A percentile compares a stretch with the other conserved stretches of the same genome.
Evolutionary conservation across 495 filamentous ascomycete genomes (phyloP).

Genomic region (Xylaria cubensis): DNA sequence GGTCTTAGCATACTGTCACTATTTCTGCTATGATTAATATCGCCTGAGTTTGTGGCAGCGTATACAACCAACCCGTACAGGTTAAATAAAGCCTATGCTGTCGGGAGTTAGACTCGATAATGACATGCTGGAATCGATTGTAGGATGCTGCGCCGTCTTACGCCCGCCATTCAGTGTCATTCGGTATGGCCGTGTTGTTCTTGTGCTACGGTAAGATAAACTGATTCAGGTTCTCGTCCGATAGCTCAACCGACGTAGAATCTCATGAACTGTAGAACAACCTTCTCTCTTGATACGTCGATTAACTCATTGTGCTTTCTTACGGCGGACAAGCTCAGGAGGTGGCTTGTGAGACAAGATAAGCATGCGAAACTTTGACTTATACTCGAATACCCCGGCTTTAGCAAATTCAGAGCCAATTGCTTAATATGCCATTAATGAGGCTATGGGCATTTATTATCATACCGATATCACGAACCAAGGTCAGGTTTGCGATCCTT

Average conservation of each 20-base stretch:
- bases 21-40: not conserved
- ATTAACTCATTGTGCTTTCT: not conserved
- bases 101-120: not conserved
- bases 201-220: not conserved
- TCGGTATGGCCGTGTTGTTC: not conserved
- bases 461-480: not conserved
- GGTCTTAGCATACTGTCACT: not conserved
- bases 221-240: not conserved
- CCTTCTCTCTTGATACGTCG: not conserved
- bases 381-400: not conserved
- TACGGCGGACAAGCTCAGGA: not conserved
- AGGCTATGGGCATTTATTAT: slow-evolving; percentile 4
- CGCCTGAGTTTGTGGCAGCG: not conserved
- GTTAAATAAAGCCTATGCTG: not conserved
- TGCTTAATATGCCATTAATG: not conserved
- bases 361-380: not conserved
- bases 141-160: not conserved
- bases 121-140: not conserved
- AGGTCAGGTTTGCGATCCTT: not conserved
- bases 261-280: not conserved
- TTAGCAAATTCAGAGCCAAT: not conserved
- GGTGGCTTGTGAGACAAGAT: slow-evolving; percentile 8
- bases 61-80: not conserved
- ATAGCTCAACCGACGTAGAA: not conserved
- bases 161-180: not conserved